Conservation (phyloP, 805 yeast species). For the Candida broadrunensis region DNA sequence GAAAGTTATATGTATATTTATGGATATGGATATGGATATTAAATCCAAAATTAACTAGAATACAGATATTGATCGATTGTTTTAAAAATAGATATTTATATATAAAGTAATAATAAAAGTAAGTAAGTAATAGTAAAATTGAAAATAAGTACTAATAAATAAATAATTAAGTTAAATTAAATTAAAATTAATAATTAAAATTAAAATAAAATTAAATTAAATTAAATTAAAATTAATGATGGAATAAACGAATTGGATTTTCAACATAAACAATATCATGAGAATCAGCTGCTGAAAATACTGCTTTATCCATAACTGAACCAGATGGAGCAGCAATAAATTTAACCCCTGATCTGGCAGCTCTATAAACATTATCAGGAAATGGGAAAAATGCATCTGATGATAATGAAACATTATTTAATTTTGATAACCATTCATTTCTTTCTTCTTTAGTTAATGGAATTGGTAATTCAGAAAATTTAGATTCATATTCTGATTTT, state of each 20-base stretch:
- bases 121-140: too few relatives aligned
- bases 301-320: constrained; percentile 96
- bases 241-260: constrained; percentile 97
- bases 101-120: too few relatives aligned
- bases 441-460: constrained; percentile 84
- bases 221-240: too few relatives aligned
- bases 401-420: constrained; percentile 83
- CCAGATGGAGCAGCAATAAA: constrained; percentile 97
- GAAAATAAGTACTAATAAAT: too few relatives aligned
- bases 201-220: too few relatives aligned
- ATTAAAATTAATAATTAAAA: too few relatives aligned
- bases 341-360: constrained; percentile 94
- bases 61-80: too few relatives aligned
- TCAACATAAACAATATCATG: constrained; percentile 89
- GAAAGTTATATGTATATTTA: too few relatives aligned
- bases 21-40: too few relatives aligned
- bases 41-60: too few relatives aligned
- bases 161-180: too few relatives aligned
- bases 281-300: constrained; percentile 92
- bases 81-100: too few relatives aligned
- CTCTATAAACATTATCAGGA: constrained; percentile 98
- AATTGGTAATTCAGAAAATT: constrained; percentile 78
- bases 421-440: constrained; percentile 77
- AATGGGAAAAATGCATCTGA: constrained; percentile 99
- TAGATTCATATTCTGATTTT: constrained; percentile 85